These are phyloP conservation scores for Raphidocelis subcapitata DNA, from an alignment of 139 green algal genomes.

Conservation along the genomic window DNA sequence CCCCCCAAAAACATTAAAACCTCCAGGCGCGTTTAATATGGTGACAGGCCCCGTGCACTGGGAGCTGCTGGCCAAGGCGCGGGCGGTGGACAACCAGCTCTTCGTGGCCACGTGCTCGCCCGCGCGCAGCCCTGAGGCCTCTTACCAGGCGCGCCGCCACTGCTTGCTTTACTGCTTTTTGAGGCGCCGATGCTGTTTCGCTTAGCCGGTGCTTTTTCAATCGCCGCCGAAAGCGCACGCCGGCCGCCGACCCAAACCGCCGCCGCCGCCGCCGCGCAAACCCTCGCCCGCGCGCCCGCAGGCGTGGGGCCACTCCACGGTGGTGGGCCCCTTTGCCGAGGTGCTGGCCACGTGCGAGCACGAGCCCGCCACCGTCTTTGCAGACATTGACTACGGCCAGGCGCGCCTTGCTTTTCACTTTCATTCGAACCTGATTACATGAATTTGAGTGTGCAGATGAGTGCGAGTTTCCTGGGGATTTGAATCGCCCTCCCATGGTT, in stretches of 20 bases:
- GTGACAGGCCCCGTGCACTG: slow-evolving; percentile 93
- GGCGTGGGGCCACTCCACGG: slow-evolving; percentile 82
- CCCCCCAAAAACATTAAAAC: too few relatives aligned
- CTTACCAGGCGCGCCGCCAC: slow-evolving; percentile 43
- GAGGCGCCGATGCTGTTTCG: not conserved
- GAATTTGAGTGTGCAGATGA: too few relatives aligned
- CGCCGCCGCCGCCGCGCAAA: too few relatives aligned
- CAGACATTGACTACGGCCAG: slow-evolving; percentile 69
- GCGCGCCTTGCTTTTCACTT: slow-evolving; percentile 2
- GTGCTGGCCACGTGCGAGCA: slow-evolving; percentile 73
- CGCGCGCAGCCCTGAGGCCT: slow-evolving; percentile 62
- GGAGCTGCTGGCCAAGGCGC: slow-evolving; percentile 87
- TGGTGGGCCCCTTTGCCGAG: slow-evolving; percentile 78
- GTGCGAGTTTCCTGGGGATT: too few relatives aligned
- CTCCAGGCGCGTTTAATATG: slow-evolving; percentile 92
- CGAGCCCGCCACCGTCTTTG: slow-evolving; percentile 40
- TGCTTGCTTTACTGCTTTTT: not conserved
- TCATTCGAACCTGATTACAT: not conserved
- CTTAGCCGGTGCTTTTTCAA: not conserved
- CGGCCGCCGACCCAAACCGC: too few relatives aligned
- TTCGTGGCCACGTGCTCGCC: slow-evolving; percentile 93
- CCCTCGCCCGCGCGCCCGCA: too few relatives aligned
- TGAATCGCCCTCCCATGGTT: too few relatives aligned
- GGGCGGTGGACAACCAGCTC: slow-evolving; percentile 94
- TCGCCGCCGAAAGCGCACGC: too few relatives aligned